Conservation (phyloP, 202 grass and related monocot genomes). For the Bolboschoenoplectus hybrid region DNA sequence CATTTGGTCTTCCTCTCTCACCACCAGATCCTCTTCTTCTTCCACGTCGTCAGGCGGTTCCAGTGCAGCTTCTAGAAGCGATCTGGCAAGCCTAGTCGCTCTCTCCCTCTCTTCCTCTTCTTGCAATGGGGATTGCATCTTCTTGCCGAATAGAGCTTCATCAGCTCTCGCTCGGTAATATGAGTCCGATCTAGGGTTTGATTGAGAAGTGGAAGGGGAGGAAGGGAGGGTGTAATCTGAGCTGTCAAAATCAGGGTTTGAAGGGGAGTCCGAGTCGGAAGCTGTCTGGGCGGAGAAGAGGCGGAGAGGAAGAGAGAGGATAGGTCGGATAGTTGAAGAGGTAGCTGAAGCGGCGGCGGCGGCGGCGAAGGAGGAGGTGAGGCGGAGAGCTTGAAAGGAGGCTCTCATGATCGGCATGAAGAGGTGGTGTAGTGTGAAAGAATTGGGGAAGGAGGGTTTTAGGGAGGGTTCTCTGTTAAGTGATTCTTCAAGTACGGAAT, state of each 20-base stretch:
- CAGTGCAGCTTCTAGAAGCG: constrained; percentile 79
- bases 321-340: constrained; percentile 31
- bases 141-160: constrained; percentile 67
- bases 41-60: constrained; percentile 65
- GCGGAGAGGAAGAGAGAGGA: constrained; percentile 34
- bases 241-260: constrained; percentile 30
- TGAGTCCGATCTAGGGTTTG: constrained; percentile 60
- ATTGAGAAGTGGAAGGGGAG: constrained; percentile 30
- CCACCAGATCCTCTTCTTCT: constrained; percentile 51
- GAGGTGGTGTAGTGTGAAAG: neutral
- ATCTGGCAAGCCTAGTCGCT: constrained; percentile 60
- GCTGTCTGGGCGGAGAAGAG: constrained; percentile 37
- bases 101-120: constrained; percentile 60
- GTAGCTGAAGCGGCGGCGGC: neutral
- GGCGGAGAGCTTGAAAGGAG: constrained; percentile 46
- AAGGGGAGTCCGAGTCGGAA: constrained; percentile 44
- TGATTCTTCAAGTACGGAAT: neutral
- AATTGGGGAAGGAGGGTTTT: constrained; percentile 52
- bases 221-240: constrained; percentile 41
- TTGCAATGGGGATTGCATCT: neutral
- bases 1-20: constrained; percentile 90
- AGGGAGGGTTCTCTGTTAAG: constrained; percentile 34
- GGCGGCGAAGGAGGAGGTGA: constrained; percentile 29
- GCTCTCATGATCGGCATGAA: constrained; percentile 53
- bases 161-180: constrained; percentile 75